Conservation (phyloP, 2,329 filamentous ascomycete genomes). For the Diaporthe sp. region DNA sequence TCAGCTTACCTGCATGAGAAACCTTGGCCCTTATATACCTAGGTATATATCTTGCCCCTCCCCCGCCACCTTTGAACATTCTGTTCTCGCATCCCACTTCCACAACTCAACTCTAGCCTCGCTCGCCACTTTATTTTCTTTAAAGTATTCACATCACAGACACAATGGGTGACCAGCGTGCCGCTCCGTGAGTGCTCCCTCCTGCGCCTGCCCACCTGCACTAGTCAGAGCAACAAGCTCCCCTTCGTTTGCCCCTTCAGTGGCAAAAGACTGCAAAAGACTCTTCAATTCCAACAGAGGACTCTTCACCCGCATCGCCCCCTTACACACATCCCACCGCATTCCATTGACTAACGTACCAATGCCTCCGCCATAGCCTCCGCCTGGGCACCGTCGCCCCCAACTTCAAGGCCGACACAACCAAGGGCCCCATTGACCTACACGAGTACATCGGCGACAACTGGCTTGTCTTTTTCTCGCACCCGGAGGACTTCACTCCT, state of each 20-base stretch:
- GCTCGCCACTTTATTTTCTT: not conserved
- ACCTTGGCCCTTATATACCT: not conserved
- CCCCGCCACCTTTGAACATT: not conserved
- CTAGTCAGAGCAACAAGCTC: not conserved
- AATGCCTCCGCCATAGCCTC: slow-evolving; percentile 59
- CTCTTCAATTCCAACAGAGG: not conserved
- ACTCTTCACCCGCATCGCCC: not conserved
- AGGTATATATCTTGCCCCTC: not conserved
- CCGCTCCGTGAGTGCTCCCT: too few relatives aligned
- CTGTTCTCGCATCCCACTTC: not conserved
- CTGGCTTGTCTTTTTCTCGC: slow-evolving; percentile 88
- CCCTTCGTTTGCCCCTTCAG: not conserved
- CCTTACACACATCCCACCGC: not conserved
- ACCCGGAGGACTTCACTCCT: slow-evolving; percentile 92
- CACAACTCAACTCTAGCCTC: not conserved
- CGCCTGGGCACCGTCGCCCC: slow-evolving; percentile 78
- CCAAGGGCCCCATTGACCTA: slow-evolving; percentile 83
- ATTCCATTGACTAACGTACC: not conserved
- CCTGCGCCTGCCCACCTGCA: not conserved
- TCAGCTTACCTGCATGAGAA: not conserved
- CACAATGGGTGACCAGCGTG: too few relatives aligned
- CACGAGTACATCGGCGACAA: slow-evolving; percentile 84
- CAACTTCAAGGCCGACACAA: slow-evolving; percentile 88
- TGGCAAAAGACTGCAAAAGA: not conserved
- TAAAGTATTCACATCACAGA: not conserved